Evolutionary conservation across 2,329 filamentous ascomycete species (phyloP).

Genomic region (Leptographium wingfieldii): DNA sequence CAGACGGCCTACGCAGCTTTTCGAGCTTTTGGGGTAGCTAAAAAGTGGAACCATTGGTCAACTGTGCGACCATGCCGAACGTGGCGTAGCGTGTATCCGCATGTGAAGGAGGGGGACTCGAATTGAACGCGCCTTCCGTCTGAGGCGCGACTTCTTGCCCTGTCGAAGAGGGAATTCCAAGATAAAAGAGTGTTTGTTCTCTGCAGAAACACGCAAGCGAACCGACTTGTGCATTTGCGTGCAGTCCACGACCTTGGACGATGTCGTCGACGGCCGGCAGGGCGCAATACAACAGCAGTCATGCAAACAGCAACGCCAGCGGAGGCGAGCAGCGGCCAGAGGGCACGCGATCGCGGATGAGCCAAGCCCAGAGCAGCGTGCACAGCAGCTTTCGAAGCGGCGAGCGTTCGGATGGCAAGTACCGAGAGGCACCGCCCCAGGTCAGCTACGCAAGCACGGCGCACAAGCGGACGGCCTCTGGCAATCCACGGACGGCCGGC

Average conservation of each 20-base stretch:
- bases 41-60: conserved; percentile 1
- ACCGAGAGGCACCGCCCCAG: conserved; percentile 24
- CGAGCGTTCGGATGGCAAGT: conserved; percentile 19
- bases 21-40: conserved; percentile 6
- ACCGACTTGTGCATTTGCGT: not conserved
- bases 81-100: not conserved
- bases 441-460: conserved; percentile 25
- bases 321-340: conserved; percentile 19
- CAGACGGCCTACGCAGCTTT: conserved; percentile 16
- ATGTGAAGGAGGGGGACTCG: not conserved
- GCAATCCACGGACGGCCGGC: conserved; percentile 38
- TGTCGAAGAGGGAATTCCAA: not conserved
- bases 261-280: conserved; percentile 30
- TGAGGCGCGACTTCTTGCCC: not conserved
- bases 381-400: conserved; percentile 9
- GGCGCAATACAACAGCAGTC: conserved; percentile 17
- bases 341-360: conserved; percentile 20
- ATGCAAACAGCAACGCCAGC: conserved; percentile 28
- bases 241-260: conserved; percentile 13
- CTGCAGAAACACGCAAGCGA: not conserved
- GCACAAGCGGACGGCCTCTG: conserved; percentile 47
- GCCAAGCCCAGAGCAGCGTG: conserved; percentile 9
- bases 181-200: not conserved
- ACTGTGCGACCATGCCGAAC: not conserved
- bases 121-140: conserved; percentile 9